These are phyloP conservation scores for Davidsoniella virescens DNA, from an alignment of 2,329 filamentous ascomycete genomes.

Conservation along the genomic window DNA sequence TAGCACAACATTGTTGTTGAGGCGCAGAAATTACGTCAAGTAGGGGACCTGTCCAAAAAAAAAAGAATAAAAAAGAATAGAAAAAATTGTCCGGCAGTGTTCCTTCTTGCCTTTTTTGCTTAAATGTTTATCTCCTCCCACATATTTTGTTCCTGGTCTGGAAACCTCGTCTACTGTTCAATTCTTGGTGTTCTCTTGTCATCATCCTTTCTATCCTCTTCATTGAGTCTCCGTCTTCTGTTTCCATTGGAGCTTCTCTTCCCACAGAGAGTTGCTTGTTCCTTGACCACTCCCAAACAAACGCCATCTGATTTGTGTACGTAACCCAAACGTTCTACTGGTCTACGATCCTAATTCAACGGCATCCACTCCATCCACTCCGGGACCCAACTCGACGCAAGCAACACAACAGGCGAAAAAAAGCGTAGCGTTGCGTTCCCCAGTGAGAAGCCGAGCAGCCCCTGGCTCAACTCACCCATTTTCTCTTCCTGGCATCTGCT, in stretches of 20 bases:
- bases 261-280: conserved; percentile 1
- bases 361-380: background rate
- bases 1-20: no score
- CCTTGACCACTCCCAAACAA: background rate
- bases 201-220: no score
- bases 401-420: conserved; percentile 2
- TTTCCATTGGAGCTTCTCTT: background rate
- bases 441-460: background rate
- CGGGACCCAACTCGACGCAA: background rate
- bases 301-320: background rate
- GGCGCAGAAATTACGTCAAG: no score
- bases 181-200: conserved; percentile 15
- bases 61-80: no score
- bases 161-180: conserved; percentile 7
- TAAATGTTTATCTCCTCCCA: no score
- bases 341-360: conserved; percentile 2
- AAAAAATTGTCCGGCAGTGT: no score
- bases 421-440: background rate
- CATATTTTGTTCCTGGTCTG: conserved; percentile 1
- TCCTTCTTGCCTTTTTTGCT: no score
- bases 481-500: background rate
- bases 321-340: background rate
- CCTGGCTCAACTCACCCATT: no score
- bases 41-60: no score
- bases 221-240: background rate